phyloP scores from a whole-genome alignment of 495 filamentous ascomycete species.

The Hyaloscypha bicolor region DNA sequence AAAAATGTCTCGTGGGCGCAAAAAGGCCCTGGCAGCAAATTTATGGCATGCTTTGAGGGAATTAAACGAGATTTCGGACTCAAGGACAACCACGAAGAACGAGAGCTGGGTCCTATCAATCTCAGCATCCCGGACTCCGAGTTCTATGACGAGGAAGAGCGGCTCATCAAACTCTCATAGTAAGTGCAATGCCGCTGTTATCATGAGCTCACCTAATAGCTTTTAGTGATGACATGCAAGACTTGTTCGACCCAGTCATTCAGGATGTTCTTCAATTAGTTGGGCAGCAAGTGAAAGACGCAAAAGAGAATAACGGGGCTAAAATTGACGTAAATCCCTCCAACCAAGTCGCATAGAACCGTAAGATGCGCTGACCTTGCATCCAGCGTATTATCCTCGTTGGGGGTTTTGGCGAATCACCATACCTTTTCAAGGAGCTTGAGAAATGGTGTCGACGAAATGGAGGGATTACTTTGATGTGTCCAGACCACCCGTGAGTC shows the following conservation, averaged over 20 bases:
- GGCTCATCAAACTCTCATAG: constrained; percentile 11
- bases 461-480: constrained; percentile 13
- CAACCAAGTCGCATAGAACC: too few relatives aligned
- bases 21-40: constrained; percentile 34
- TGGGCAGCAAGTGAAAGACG: constrained; percentile 28
- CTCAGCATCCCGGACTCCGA: constrained; percentile 9
- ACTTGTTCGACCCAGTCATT: constrained; percentile 37
- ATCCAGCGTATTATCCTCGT: constrained; percentile 37
- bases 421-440: constrained; percentile 30
- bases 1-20: constrained; percentile 24
- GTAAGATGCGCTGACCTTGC: too few relatives aligned
- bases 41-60: constrained; percentile 36
- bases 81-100: neutral
- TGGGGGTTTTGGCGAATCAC: constrained; percentile 38
- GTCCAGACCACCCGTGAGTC: constrained; percentile 15
- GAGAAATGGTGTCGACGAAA: constrained; percentile 29
- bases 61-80: constrained; percentile 28
- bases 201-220: neutral
- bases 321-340: too few relatives aligned
- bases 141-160: constrained; percentile 19
- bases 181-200: neutral
- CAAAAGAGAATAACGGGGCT: constrained; percentile 10
- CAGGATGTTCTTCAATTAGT: constrained; percentile 31
- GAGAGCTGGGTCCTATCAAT: constrained; percentile 10
- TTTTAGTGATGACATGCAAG: constrained; percentile 32